Evolutionary conservation across 2,329 filamentous ascomycete species (phyloP).

Genomic region (Arthrobotrys musiformis): DNA sequence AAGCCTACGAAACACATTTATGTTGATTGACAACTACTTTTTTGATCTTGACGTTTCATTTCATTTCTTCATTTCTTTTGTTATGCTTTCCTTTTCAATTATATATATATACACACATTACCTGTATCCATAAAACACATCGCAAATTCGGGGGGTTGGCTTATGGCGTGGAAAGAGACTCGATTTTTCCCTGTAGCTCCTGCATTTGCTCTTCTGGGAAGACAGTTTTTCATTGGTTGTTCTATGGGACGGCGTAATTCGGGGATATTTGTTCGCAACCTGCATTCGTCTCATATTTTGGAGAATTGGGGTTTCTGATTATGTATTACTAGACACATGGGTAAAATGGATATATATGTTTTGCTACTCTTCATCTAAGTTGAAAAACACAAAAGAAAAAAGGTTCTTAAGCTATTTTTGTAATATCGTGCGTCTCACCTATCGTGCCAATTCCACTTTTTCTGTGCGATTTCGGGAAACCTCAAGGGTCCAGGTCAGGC

Average conservation of each 20-base stretch:
- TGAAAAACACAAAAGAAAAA: background rate
- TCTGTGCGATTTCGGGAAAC: background rate
- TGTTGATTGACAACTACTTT: background rate
- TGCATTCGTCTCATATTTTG: conserved; percentile 23
- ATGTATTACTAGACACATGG: conserved; percentile 46
- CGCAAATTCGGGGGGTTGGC: conserved; percentile 11
- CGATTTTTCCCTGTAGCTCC: conserved; percentile 12
- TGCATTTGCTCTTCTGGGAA: conserved; percentile 33
- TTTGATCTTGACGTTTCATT: background rate
- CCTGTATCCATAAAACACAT: conserved; percentile 41
- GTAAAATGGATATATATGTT: conserved; percentile 18
- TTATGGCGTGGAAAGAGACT: conserved; percentile 12
- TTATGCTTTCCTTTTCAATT: background rate
- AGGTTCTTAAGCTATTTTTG: too few relatives aligned
- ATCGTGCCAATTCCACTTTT: background rate
- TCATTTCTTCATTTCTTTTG: background rate
- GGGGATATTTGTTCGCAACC: conserved; percentile 2
- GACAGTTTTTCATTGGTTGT: conserved; percentile 15
- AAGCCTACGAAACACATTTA: background rate
- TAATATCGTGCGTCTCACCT: too few relatives aligned
- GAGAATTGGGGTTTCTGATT: conserved; percentile 20
- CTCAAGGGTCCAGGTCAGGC: conserved; percentile 18
- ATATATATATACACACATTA: conserved; percentile 20
- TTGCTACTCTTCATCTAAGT: background rate
- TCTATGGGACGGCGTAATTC: conserved; percentile 13